A percentile compares a stretch with the other conserved stretches of the same genome.
Evolutionary conservation across 2,329 filamentous ascomycete genomes (phyloP).

Genomic region (Clarireedia paspali): DNA sequence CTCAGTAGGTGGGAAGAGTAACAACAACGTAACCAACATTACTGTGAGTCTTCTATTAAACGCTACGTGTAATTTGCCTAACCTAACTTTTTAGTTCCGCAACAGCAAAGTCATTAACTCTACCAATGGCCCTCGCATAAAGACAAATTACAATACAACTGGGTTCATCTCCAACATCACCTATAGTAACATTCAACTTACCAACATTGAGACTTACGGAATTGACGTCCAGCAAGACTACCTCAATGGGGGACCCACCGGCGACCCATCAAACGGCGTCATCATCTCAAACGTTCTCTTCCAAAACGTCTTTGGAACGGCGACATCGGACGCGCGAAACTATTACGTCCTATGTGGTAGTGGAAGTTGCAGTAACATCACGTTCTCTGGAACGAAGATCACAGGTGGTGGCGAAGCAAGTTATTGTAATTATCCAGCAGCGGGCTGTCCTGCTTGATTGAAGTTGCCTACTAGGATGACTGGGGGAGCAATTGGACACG

Average conservation of each 20-base stretch:
- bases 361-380: slow-evolving; percentile 32
- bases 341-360: slow-evolving; percentile 35
- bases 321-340: slow-evolving; percentile 25
- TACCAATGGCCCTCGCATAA: slow-evolving; percentile 33
- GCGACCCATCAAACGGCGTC: slow-evolving; percentile 33
- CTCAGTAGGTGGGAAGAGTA: slow-evolving; percentile 28
- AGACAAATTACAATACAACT: slow-evolving; percentile 33
- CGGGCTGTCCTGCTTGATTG: slow-evolving; percentile 20
- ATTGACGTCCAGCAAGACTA: slow-evolving; percentile 47
- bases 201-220: slow-evolving; percentile 39
- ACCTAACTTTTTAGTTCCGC: slow-evolving; percentile 19
- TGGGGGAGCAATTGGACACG: too few relatives aligned
- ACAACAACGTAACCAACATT: slow-evolving; percentile 31
- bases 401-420: slow-evolving; percentile 13
- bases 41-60: slow-evolving; percentile 15
- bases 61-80: neutral
- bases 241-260: slow-evolving; percentile 38
- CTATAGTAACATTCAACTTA: slow-evolving; percentile 39
- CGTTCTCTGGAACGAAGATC: slow-evolving; percentile 31
- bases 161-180: slow-evolving; percentile 35
- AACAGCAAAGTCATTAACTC: slow-evolving; percentile 23
- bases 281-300: slow-evolving; percentile 31
- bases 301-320: slow-evolving; percentile 30
- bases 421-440: slow-evolving; percentile 27
- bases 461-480: too few relatives aligned